These are phyloP conservation scores for Acacia pycnantha DNA, from an alignment of 331 rosid species.

Conservation along the genomic window DNA sequence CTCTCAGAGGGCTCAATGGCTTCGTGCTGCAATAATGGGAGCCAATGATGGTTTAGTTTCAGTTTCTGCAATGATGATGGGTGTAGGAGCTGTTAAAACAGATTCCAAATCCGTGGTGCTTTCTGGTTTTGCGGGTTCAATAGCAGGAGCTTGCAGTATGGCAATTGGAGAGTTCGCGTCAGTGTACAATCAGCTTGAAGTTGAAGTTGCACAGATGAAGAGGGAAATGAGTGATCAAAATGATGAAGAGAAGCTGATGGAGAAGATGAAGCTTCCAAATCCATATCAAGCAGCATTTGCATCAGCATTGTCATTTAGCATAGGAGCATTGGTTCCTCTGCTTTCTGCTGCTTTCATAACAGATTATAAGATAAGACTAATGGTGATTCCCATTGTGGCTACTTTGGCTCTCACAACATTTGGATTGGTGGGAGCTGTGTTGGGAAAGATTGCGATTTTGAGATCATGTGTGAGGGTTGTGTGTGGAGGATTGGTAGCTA, in stretches of 20 bases:
- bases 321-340: constrained; percentile 61
- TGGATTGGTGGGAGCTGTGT: constrained; percentile 59
- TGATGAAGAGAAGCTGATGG: neutral
- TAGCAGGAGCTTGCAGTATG: constrained; percentile 74
- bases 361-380: constrained; percentile 41
- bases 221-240: neutral
- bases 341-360: constrained; percentile 54
- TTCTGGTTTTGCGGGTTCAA: constrained; percentile 62
- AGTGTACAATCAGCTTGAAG: constrained; percentile 59
- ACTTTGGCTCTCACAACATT: constrained; percentile 53
- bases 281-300: constrained; percentile 71
- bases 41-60: constrained; percentile 74
- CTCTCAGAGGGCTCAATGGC: constrained; percentile 64
- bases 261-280: constrained; percentile 46
- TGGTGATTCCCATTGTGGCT: constrained; percentile 38
- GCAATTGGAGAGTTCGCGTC: constrained; percentile 77
- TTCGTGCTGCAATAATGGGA: constrained; percentile 70
- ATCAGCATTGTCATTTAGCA: constrained; percentile 63
- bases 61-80: constrained; percentile 68
- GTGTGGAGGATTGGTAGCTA: constrained; percentile 83
- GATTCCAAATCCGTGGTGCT: constrained; percentile 57
- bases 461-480: constrained; percentile 59
- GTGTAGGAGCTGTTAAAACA: constrained; percentile 64
- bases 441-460: constrained; percentile 50
- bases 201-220: constrained; percentile 42